Evolutionary conservation across 1,139 yeast genomes (phyloP).

Genomic region (Magnusiomyces suaveolens): DNA sequence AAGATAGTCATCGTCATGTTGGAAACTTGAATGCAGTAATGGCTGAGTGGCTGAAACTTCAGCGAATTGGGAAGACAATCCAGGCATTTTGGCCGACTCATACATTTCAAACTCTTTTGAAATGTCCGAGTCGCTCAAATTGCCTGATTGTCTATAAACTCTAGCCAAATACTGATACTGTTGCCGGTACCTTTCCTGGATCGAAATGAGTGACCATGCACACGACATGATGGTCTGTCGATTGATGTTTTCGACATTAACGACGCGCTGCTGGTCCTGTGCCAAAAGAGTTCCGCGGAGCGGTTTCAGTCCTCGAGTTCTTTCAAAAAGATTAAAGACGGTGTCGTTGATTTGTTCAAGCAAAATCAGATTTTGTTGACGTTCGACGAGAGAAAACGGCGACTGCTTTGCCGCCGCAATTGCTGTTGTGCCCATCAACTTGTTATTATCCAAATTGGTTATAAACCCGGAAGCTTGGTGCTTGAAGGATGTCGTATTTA

Average conservation of each 20-base stretch:
- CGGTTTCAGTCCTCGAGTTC: constrained; percentile 6
- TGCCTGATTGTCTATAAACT: neutral
- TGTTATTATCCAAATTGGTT: neutral
- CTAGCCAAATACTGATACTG: neutral
- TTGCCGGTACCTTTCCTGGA: neutral
- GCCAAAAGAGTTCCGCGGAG: constrained; percentile 5
- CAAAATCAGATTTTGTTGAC: neutral
- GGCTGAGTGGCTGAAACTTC: neutral
- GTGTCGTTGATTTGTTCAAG: constrained; percentile 6
- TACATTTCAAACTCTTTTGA: too few relatives aligned
- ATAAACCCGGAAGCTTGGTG: neutral
- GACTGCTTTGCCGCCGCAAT: neutral
- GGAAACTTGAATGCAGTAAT: neutral
- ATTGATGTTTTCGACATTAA: constrained; percentile 9
- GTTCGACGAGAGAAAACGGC: neutral
- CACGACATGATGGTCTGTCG: constrained; percentile 9
- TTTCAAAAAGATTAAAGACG: constrained; percentile 6
- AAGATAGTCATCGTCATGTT: neutral
- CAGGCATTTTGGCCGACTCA: neutral
- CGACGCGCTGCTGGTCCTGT: constrained; percentile 11
- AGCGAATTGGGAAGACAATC: neutral
- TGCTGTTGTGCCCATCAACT: neutral
- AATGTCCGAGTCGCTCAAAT: too few relatives aligned
- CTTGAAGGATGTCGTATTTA: neutral
- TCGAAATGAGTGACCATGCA: constrained; percentile 12